Evolutionary conservation across 768 basidiomycete genomes (phyloP), one percentile per base, ranked within the genome.

Genomic region (Mycena haematopus): DNA sequence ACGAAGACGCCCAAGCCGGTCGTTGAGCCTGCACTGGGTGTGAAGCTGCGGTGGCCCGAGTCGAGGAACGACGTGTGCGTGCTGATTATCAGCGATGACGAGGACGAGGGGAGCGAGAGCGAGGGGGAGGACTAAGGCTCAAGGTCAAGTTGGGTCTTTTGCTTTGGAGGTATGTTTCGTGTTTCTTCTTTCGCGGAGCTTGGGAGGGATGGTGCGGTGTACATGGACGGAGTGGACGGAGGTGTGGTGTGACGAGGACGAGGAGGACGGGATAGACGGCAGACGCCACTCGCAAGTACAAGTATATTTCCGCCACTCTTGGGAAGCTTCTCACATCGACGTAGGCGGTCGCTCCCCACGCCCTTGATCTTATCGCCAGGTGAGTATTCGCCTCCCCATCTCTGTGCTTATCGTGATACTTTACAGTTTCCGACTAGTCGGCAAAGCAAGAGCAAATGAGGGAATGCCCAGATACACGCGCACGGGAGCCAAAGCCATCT

Each of bases 21-120:
- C 36, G 17, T 13, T 7, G 24, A 11, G 17, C 22, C 13, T 22
- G 3, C 36, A 8, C 17, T 69, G 59, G 42, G 6, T 31, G 29
- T 42, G 29, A 73, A 67, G 60, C 70, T 73, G 49, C 73, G 74
- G 38, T 86, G 86, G 86, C 84, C 83, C 21, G 79, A 77, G 50
- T 78, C 75, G 60, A 69, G 71, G 54, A 75, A 77, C 50, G 77
- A 79, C 38, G 73, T 73, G 22, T 76, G 78, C 44, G 75, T 86
- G 58, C 70, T 86, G 56, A 78, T 81, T 38, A 71, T 85, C 65
- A 86, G 83, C 69, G 83, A 84, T 65, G 82, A 83, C 55, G 80
- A 82, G 63, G 78, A 79, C 25, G 76, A 79, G 45, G 72, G 74
- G 42, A 70, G 71, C 42, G 70, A 70, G 38, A 55, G 56, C 14